Evolutionary conservation across 805 yeast genomes (phyloP).

Genomic region (Ogataea zsoltii): DNA sequence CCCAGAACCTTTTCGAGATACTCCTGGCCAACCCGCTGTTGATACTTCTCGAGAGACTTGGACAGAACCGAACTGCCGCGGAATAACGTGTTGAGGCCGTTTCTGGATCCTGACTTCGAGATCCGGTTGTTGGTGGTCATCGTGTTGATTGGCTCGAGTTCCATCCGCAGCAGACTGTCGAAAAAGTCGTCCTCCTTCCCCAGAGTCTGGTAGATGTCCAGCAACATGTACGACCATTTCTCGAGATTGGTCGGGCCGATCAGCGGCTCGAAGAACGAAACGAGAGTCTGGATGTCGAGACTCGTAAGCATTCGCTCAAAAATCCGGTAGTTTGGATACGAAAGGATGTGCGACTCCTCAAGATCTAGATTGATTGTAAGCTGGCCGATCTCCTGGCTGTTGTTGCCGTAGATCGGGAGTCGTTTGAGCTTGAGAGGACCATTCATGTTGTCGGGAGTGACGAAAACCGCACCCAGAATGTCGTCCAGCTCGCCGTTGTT

Average conservation of each 20-base stretch:
- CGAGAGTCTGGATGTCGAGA: slow-evolving; percentile 53
- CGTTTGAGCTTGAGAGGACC: slow-evolving; percentile 27
- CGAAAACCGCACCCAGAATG: slow-evolving; percentile 52
- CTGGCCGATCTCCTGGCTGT: slow-evolving; percentile 52
- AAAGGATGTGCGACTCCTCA: slow-evolving; percentile 57
- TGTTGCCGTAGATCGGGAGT: slow-evolving; percentile 22
- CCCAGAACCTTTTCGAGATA: slow-evolving; percentile 75
- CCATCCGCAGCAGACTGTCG: slow-evolving; percentile 63
- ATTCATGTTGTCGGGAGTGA: slow-evolving; percentile 52
- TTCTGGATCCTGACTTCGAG: slow-evolving; percentile 36
- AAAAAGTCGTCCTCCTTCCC: slow-evolving; percentile 75
- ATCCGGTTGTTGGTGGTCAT: slow-evolving; percentile 44
- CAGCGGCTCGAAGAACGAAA: slow-evolving; percentile 44
- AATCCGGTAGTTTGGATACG: slow-evolving; percentile 58
- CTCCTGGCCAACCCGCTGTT: slow-evolving; percentile 75
- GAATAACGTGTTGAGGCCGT: slow-evolving; percentile 64
- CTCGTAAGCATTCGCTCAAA: slow-evolving; percentile 62
- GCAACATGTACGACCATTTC: slow-evolving; percentile 54
- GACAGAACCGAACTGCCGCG: slow-evolving; percentile 85
- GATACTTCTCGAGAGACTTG: slow-evolving; percentile 75
- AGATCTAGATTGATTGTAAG: slow-evolving; percentile 51
- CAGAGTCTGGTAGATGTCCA: slow-evolving; percentile 74
- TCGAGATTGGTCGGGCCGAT: slow-evolving; percentile 44
- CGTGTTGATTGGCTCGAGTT: slow-evolving; percentile 51
- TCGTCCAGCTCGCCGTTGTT: slow-evolving; percentile 35